Percentiles rank a stretch among this genome's conserved stretches.
phyloP scores from a whole-genome alignment of 495 filamentous ascomycete genomes.

The Aspergillus leporis region DNA sequence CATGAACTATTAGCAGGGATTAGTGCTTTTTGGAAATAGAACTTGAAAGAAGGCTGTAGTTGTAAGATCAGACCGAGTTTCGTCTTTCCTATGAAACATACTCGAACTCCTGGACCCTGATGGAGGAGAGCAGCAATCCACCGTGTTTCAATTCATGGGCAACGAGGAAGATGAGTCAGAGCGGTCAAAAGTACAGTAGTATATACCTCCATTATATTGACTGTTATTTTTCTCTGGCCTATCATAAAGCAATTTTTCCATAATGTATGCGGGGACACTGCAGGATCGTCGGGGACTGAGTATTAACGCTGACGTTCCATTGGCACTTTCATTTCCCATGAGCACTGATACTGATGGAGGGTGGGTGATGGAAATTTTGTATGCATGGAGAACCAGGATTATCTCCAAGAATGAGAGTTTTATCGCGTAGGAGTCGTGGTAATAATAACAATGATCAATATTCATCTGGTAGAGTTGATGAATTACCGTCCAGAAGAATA shows the following conservation, averaged over 20 bases:
- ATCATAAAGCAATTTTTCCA: neutral
- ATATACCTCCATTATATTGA: neutral
- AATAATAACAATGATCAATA: neutral
- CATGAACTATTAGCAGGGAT: conserved; percentile 1
- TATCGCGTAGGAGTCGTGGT: neutral
- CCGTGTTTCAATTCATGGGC: neutral
- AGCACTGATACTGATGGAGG: neutral
- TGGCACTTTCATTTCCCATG: neutral
- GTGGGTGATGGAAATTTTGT: neutral
- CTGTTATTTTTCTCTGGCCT: neutral
- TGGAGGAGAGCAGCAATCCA: neutral
- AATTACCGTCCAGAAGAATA: neutral
- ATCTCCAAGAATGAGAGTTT: neutral
- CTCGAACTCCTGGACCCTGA: neutral
- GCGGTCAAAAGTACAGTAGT: neutral
- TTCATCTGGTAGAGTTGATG: neutral
- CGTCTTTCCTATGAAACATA: neutral
- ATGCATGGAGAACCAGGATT: neutral
- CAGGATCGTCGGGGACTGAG: conserved; percentile 1
- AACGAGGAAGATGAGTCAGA: neutral
- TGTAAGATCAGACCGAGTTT: neutral
- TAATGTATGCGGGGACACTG: neutral
- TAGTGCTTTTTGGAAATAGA: neutral
- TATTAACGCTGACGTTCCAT: neutral
- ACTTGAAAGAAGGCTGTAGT: neutral